Conservation (phyloP, 192 early-diverging fungal genomes). For the Gaertneriomyces semiglobifer region DNA sequence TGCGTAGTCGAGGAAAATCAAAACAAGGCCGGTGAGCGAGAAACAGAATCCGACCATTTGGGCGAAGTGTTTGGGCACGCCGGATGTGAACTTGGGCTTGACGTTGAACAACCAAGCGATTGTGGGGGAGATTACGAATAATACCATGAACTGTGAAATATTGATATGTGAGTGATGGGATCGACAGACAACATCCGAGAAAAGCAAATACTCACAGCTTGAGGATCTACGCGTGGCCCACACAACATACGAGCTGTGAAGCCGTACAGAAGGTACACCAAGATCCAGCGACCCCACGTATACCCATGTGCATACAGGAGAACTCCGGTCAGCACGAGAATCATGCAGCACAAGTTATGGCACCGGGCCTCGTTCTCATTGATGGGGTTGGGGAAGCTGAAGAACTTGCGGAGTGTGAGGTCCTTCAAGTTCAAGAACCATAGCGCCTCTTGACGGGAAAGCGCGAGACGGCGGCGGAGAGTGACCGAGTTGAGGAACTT, state of each 20-base stretch:
- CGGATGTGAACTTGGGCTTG: not conserved
- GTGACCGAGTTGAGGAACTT: not conserved
- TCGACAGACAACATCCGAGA: not conserved
- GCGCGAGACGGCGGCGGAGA: not conserved
- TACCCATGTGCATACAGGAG: slow-evolving; percentile 1
- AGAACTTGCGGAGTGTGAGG: not conserved
- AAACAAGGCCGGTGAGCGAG: not conserved
- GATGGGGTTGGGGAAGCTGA: slow-evolving; percentile 7
- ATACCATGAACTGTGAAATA: not conserved
- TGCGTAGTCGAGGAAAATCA: slow-evolving; percentile 3
- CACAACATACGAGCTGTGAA: not conserved
- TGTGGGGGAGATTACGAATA: slow-evolving; percentile 3
- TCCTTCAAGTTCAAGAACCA: not conserved
- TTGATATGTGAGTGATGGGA: not conserved
- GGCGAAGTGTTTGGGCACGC: slow-evolving; percentile 8
- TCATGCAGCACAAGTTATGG: slow-evolving; percentile 8
- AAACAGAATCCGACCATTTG: slow-evolving; percentile 1
- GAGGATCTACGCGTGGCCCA: slow-evolving; percentile 5
- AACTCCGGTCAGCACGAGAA: not conserved
- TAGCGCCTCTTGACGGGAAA: slow-evolving; percentile 6
- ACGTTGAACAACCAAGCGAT: not conserved
- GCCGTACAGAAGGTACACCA: not conserved
- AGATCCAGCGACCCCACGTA: not conserved
- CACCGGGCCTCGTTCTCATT: slow-evolving; percentile 9
- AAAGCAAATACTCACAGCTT: not conserved